Evolutionary conservation across 78 protist species (phyloP), one percentile per base, ranked within the genome.

Genomic region (Cyanophora paradoxa): DNA sequence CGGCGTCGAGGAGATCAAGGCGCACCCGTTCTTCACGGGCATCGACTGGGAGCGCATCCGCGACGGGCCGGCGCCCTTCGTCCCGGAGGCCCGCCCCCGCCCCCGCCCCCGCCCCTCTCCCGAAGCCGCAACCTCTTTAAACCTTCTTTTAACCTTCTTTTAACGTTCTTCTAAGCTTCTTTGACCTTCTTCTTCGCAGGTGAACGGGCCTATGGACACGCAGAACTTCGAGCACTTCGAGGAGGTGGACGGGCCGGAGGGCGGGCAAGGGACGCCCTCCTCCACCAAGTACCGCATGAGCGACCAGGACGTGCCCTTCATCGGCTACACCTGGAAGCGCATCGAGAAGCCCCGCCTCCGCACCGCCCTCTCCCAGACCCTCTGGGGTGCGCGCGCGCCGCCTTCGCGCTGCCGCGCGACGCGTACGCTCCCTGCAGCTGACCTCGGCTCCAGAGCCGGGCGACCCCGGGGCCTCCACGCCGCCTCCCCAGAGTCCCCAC

Each of bases 21-120:
- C 52, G 19, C 96, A 93, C 46, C 91, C 94, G 16, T 93, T 86
- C 70, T 93, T 93, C 73, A 28, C 31, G 1, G 94, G 93, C 44
- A 61, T 77, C 16, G 76, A 74, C 16, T 88, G 79, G 84, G 39
- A 2, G 20, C 1, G 19, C 36, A 31, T 87, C 17, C 66, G 66
- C 37, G 1, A 1, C n/a, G 1, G 2, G 31, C 19, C 36, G 31
- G 65, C 87, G n/a, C 79, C 86, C 26, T 46, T 71, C 14, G 37
- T 61, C 16, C 87, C 86, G 30, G 57, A 75, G 28, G n/a, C n/a
- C 61, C 37, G n/a, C 13, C 52, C 10, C n/a, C n/a, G 10, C 52
- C 10, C n/a, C 10, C 52, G 10, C 52, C 52, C 52, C 13, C 52
- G 10, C n/a, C 52, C 52, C 52, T 44, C 13, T 44, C 52, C n/a